Conservation (phyloP, 2,329 filamentous ascomycete genomes). For the Fusarium citri region DNA sequence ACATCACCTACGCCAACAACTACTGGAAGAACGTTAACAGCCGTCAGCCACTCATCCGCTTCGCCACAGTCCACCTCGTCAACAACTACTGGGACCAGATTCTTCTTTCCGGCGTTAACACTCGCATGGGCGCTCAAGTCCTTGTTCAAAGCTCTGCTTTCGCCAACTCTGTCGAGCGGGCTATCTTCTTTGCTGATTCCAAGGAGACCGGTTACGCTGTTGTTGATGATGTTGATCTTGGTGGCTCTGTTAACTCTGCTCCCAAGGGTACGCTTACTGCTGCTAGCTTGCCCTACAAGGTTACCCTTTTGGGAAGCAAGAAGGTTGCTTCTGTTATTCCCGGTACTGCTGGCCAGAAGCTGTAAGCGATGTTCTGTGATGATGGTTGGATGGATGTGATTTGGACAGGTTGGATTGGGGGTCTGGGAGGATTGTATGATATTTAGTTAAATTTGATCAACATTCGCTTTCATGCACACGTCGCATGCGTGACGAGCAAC, state of each 20-base stretch:
- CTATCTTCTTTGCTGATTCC: conserved; percentile 56
- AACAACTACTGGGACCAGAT: conserved; percentile 63
- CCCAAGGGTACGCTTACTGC: conserved; percentile 61
- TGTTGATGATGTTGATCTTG: conserved; percentile 56
- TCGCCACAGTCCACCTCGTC: conserved; percentile 72
- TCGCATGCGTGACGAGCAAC: too few species aligned
- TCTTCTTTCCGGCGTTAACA: conserved; percentile 63
- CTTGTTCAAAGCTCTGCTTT: conserved; percentile 68
- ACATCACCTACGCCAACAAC: conserved; percentile 75
- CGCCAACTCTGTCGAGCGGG: conserved; percentile 51
- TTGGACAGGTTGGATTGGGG: too few species aligned
- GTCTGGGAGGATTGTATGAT: too few species aligned
- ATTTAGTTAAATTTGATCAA: too few species aligned
- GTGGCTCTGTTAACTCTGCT: conserved; percentile 54
- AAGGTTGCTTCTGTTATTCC: conserved; percentile 58
- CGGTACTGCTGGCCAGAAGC: conserved; percentile 54
- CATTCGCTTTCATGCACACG: too few species aligned
- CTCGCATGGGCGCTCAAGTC: conserved; percentile 65
- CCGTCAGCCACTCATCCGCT: conserved; percentile 71
- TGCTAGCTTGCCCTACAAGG: conserved; percentile 65
- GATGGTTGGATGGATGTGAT: too few species aligned
- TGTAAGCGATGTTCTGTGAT: conserved; percentile 1
- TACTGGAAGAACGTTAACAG: conserved; percentile 73
- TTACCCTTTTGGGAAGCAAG: conserved; percentile 56
- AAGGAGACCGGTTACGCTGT: conserved; percentile 57